Evolutionary conservation across 768 basidiomycete genomes (phyloP), one percentile per base, ranked within the genome.

Genomic region (Phallus indusiatus): DNA sequence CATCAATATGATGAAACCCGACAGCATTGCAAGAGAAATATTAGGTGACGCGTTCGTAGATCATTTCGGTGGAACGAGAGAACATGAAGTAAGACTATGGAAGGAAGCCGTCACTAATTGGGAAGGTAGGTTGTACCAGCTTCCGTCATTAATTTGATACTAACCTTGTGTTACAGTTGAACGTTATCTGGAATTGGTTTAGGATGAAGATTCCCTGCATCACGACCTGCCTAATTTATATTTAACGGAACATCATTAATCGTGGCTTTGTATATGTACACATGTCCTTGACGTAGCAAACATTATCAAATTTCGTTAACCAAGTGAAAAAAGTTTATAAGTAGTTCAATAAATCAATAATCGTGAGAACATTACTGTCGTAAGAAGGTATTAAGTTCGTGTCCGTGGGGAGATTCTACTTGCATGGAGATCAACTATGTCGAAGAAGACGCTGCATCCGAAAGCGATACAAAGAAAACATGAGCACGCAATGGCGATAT

Each of bases 31-130:
- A 1, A 79, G 96, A 34, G 87, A 94, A 67, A 76, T 91, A 47
- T 83, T 98, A 58, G 95, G 94, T 0, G 75, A 93, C 66, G 84
- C 83, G 21, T 96, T 97, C 67, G 90, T 98, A 1, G 90, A 98
- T 16, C 96, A 99, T 69, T 95, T 82, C 66, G 92, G 89, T 2
- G 94, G 93, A 8, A 98, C 96, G n/a, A 82, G 95, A 65, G 81
- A 91, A 69, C 88, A 97, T 68, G 94, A 95, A 69, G 84, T 94
- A 59, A 83, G 77, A 55, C 66, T 88, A 22, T 94, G 90, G 86
- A 88, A 92, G 64, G 81, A 85, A 65, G 90, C 92, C 1, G 92
- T 95, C 42, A 96, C 94, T 11, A 86, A 81, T 69, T 97, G 91
- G 94, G 94, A 95, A 81, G 82, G 93, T 91, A 65, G 65, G 83